phyloP scores from a whole-genome alignment of 2,329 filamentous ascomycete genomes.

The Alternaria viburni region DNA sequence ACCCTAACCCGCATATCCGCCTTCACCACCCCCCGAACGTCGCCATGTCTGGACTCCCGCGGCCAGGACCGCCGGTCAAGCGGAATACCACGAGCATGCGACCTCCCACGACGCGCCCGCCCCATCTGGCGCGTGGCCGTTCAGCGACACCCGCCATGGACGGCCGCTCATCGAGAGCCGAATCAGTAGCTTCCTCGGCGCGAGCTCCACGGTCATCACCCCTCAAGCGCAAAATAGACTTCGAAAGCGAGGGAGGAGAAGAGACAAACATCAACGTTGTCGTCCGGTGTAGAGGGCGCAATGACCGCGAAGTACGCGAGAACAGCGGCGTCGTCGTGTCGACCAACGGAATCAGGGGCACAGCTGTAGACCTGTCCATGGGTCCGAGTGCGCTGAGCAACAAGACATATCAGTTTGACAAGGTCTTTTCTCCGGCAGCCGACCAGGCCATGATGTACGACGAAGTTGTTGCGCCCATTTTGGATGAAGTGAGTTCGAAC shows the following conservation, averaged over 20 bases:
- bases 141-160: constrained; percentile 55
- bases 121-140: constrained; percentile 57
- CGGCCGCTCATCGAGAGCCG: constrained; percentile 71
- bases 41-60: constrained; percentile 62
- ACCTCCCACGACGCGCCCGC: constrained; percentile 60
- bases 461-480: constrained; percentile 88
- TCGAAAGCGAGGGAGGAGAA: constrained; percentile 71
- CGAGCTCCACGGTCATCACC: constrained; percentile 54
- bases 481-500: constrained; percentile 85
- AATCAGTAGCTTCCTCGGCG: constrained; percentile 66
- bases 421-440: constrained; percentile 92
- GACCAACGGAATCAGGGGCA: constrained; percentile 87
- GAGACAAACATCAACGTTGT: constrained; percentile 99
- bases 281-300: constrained; percentile 90
- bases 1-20: constrained; percentile 24
- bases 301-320: constrained; percentile 88
- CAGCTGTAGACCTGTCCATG: constrained; percentile 85
- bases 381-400: constrained; percentile 91
- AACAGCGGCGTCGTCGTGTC: constrained; percentile 92
- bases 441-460: constrained; percentile 95
- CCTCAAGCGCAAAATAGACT: constrained; percentile 85
- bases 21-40: constrained; percentile 19
- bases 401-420: constrained; percentile 96
- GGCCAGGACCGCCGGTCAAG: constrained; percentile 59
- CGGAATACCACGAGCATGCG: constrained; percentile 59